phyloP scores from a whole-genome alignment of 1,284 basidiomycete genomes.

The Leccinum angustisporum region DNA sequence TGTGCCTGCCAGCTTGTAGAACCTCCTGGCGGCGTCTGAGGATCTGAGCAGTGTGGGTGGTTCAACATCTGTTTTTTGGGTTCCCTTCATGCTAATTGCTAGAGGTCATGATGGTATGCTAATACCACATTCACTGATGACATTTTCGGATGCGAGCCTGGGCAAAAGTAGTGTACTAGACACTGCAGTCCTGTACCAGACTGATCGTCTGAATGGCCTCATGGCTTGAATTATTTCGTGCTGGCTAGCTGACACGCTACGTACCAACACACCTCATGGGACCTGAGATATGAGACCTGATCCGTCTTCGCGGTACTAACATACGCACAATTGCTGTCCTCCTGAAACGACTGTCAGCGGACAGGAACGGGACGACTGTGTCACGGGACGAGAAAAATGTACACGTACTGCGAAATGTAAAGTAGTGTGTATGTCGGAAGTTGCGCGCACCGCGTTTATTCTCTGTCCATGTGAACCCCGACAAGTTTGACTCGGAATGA shows the following conservation, averaged over 20 bases:
- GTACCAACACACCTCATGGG: neutral
- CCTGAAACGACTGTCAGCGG: neutral
- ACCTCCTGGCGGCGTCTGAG: neutral
- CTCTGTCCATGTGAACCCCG: no score
- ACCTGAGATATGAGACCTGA: neutral
- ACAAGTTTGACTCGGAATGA: neutral
- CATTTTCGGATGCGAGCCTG: neutral
- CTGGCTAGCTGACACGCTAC: neutral
- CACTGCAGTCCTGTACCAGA: neutral
- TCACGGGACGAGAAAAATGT: neutral
- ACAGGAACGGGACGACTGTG: neutral
- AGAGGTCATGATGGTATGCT: neutral
- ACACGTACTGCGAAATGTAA: neutral
- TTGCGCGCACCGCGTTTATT: neutral
- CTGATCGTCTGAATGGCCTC: neutral
- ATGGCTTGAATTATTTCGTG: neutral
- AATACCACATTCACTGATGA: no score
- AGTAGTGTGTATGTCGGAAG: neutral
- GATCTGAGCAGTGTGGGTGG: neutral
- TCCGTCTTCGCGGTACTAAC: neutral
- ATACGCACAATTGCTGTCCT: no score
- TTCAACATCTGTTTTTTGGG: neutral
- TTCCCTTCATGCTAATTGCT: neutral
- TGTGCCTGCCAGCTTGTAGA: neutral
- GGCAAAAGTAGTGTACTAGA: neutral